phyloP scores from a whole-genome alignment of 1,284 basidiomycete species.

The Fomitopsis schrenkii region DNA sequence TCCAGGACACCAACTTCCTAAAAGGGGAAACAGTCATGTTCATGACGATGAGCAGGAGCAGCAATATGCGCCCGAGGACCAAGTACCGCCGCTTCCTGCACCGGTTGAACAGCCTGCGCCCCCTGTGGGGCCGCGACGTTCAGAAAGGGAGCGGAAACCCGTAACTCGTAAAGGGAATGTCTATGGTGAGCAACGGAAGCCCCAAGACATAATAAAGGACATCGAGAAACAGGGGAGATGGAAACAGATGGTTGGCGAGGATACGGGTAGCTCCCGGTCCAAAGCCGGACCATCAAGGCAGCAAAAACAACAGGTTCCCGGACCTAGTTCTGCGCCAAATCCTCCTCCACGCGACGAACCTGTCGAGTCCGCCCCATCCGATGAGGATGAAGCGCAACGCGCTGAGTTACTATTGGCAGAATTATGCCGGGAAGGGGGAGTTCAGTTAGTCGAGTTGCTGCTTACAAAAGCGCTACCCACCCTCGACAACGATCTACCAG shows the following conservation, averaged over 20 bases:
- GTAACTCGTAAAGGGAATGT: slow-evolving; percentile 3
- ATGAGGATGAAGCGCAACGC: neutral
- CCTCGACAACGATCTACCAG: neutral
- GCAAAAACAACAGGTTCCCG: neutral
- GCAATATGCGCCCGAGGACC: neutral
- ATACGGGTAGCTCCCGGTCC: slow-evolving; percentile 3
- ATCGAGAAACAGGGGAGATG: slow-evolving; percentile 7
- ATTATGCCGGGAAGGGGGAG: slow-evolving; percentile 9
- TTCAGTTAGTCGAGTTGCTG: slow-evolving; percentile 1
- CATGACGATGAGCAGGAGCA: neutral
- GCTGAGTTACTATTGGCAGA: slow-evolving; percentile 3
- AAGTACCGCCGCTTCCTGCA: neutral
- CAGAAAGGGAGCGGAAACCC: slow-evolving; percentile 2
- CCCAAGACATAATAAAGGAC: slow-evolving; percentile 5
- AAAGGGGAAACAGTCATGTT: slow-evolving; percentile 1
- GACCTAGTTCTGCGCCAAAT: slow-evolving; percentile 2
- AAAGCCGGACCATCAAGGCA: neutral
- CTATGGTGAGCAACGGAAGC: slow-evolving; percentile 4
- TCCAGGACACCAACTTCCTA: neutral
- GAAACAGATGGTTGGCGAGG: slow-evolving; percentile 2
- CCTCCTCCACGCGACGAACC: neutral
- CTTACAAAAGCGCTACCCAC: neutral
- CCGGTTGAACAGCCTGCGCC: neutral
- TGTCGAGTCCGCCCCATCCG: neutral
- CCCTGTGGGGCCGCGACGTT: neutral